A percentile compares a stretch with the other conserved stretches of the same genome.
phyloP scores from a whole-genome alignment of 371 early-diverging fungal species.

The Mortierella polycephala region DNA sequence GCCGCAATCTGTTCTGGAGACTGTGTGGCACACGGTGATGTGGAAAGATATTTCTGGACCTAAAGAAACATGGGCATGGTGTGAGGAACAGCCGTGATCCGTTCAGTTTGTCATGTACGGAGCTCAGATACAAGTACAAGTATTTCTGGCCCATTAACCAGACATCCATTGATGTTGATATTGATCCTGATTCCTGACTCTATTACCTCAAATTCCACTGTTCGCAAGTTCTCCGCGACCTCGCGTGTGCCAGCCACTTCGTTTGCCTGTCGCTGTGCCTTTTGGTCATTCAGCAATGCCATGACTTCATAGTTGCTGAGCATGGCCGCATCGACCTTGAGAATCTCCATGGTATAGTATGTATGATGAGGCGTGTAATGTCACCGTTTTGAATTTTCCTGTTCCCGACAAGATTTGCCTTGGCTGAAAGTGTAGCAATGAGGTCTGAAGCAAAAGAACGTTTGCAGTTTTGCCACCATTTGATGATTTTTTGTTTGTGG shows the following conservation, averaged over 20 bases:
- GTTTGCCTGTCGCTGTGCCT: conserved; percentile 50
- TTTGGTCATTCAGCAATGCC: conserved; percentile 51
- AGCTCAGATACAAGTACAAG: no score
- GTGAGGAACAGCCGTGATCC: background rate
- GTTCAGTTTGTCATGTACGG: no score
- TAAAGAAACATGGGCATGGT: background rate
- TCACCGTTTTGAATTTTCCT: background rate
- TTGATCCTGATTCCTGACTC: background rate
- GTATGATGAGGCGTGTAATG: background rate
- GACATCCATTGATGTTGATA: background rate
- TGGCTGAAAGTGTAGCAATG: background rate
- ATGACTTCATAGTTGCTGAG: conserved; percentile 56
- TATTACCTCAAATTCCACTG: conserved; percentile 56
- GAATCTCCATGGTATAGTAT: conserved; percentile 47
- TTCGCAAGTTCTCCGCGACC: conserved; percentile 51
- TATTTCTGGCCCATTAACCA: no score
- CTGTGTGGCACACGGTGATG: conserved; percentile 48
- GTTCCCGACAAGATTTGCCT: background rate
- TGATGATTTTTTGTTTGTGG: background rate
- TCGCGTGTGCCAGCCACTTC: conserved; percentile 44
- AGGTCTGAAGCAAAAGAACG: background rate
- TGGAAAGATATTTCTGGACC: conserved; percentile 46
- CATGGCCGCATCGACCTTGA: conserved; percentile 49
- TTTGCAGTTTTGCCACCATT: background rate
- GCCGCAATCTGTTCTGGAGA: conserved; percentile 32